These are phyloP conservation scores for Aspergillus spinulosporus DNA, from an alignment of 2,329 filamentous ascomycete species.

Conservation along the genomic window DNA sequence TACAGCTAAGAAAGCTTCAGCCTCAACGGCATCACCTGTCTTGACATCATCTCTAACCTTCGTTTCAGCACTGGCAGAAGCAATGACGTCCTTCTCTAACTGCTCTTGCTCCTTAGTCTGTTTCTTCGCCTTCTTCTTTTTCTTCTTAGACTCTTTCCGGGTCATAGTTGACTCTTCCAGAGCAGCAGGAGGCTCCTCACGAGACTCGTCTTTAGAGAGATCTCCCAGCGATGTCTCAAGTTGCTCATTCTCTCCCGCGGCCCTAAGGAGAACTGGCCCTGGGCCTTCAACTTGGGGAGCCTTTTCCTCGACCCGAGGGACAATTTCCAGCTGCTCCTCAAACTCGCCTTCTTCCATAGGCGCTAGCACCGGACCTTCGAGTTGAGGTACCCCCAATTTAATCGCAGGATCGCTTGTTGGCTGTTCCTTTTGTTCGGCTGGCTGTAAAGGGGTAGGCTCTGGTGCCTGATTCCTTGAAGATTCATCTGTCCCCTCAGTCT, in stretches of 20 bases:
- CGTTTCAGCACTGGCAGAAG: slow-evolving; percentile 1
- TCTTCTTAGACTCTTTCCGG: slow-evolving; percentile 24
- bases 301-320: neutral
- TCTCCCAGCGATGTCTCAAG: no score
- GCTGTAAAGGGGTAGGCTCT: no score
- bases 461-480: no score
- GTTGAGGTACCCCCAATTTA: no score
- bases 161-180: slow-evolving; percentile 10
- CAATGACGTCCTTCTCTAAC: neutral
- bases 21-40: neutral
- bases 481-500: no score
- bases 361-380: neutral
- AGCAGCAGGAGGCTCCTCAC: neutral
- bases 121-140: slow-evolving; percentile 27
- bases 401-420: no score
- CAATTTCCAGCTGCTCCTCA: neutral
- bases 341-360: neutral
- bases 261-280: neutral
- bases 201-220: neutral
- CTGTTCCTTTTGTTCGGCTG: no score
- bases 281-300: no score
- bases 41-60: slow-evolving; percentile 5
- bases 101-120: slow-evolving; percentile 17
- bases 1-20: neutral
- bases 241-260: neutral